Evolutionary conservation across 1,284 basidiomycete genomes (phyloP), one percentile per base, ranked within the genome.

Genomic region (Ganoderma sinense): DNA sequence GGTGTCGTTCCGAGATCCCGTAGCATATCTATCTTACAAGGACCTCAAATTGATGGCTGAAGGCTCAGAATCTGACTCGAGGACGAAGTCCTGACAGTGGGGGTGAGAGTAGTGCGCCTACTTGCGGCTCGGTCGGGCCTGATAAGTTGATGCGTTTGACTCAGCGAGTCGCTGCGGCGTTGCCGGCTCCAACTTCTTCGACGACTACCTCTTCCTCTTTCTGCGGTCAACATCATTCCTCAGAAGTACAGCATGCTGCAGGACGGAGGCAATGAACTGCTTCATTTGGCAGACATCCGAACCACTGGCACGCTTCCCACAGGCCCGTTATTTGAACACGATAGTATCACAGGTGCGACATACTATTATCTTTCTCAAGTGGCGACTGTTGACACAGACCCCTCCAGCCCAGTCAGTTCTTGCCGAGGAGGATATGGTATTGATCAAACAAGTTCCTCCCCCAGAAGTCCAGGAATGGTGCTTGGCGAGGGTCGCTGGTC

Each of bases 141-240:
- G 90, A 85, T 91, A 86, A n/a, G 90, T 90, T 90, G 91, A 89
- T 90, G 91, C 84, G n/a, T n/a, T n/a, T n/a, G n/a, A n/a, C n/a
- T n/a, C n/a, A n/a, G n/a, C n/a, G n/a, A n/a, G n/a, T n/a, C n/a
- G n/a, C n/a, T n/a, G n/a, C n/a, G n/a, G n/a, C n/a, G n/a, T n/a
- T n/a, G n/a, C n/a, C n/a, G n/a, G n/a, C n/a, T n/a, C n/a, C n/a
- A n/a, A n/a, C n/a, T n/a, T n/a, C n/a, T n/a, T n/a, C n/a, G n/a
- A n/a, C n/a, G n/a, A n/a, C n/a, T n/a, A n/a, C 41, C 16, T 43
- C 41, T 43, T 41, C 40, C 2, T 13, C 7, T 41, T 43, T 18
- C 41, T 43, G 89, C 90, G 91, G 10, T 23, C 45, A 23, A 8
- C 45, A n/a, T 48, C 18, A 8, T 48, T n/a, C 2, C 5, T 29